A percentile compares a stretch with the other conserved stretches of the same genome.
These are phyloP conservation scores for Potentilla sterilis DNA, from an alignment of 306 rosid genomes.

Conservation along the genomic window DNA sequence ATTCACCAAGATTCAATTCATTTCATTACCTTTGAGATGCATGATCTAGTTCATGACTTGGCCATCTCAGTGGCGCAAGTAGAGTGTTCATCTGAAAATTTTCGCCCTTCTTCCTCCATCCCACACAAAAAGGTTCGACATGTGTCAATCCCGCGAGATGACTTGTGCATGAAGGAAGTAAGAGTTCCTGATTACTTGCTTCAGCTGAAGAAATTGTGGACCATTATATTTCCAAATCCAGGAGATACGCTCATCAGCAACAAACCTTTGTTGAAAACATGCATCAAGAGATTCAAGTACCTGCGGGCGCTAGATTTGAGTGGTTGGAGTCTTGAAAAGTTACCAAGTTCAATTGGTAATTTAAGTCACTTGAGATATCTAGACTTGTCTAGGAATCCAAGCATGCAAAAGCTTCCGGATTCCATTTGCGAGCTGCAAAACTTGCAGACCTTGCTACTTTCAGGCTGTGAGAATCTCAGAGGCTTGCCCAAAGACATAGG, in stretches of 20 bases:
- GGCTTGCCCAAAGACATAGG: conserved; percentile 28
- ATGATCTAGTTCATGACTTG: conserved; percentile 35
- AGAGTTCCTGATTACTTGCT: not conserved
- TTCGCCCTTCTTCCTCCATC: not conserved
- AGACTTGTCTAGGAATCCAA: not conserved
- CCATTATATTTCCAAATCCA: not conserved
- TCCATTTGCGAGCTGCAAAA: conserved; percentile 32
- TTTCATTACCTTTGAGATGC: conserved; percentile 9
- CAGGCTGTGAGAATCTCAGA: conserved; percentile 21
- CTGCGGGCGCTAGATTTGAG: conserved; percentile 20
- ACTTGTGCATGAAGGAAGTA: not conserved
- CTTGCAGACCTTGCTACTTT: conserved; percentile 26
- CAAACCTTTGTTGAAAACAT: not conserved
- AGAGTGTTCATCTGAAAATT: conserved; percentile 7
- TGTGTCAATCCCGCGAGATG: conserved; percentile 11
- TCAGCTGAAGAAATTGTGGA: not conserved
- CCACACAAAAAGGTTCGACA: not conserved
- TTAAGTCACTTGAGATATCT: conserved; percentile 28
- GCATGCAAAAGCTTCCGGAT: conserved; percentile 15
- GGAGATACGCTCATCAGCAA: not conserved
- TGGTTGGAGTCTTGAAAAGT: conserved; percentile 9
- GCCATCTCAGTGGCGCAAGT: conserved; percentile 12
- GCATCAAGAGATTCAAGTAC: conserved; percentile 14
- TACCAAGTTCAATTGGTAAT: conserved; percentile 18
- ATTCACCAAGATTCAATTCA: not conserved